Base-by-base conservation (phyloP, 208 protist genomes). In the Acanthamoeba healyi region DNA sequence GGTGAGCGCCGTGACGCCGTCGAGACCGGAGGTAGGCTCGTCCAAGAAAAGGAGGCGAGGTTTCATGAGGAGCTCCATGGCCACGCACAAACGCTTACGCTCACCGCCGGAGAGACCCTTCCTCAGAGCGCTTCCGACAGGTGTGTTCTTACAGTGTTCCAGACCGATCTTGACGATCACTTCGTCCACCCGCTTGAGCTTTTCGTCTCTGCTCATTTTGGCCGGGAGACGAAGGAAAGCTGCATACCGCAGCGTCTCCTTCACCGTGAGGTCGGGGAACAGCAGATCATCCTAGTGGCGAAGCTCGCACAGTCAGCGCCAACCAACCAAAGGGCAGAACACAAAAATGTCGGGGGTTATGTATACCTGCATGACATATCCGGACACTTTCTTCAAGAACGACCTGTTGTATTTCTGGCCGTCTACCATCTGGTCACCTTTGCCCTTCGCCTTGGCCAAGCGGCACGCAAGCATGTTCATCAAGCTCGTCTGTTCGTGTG, bases 71-170 rank as follows among this genome's bases (percentile, higher is more conserved):
- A 96, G 72, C 56, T 95, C 93, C 51, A 46, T 74, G 10, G 74
- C 95, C 12, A 96, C 93, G 82, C 63, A 87, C 9, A 96, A 9
- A 14, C 95, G 92, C 93, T 96, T 96, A 49, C 87, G 84, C 82
- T 96, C 94, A 29, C 94, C 95, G 17, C 95, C 95, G 34, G 95
- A 96, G 19, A 96, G 49, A 42, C 95, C 95, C 58, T 92, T 84
- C 70, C 32, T 81, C 51, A 79, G 17, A 40, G 94, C 54, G 26
- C 65, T 74, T 15, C 95, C 95, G 7, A 96, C 92, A 2, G 29
- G 15, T 26, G 95, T 95, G 63, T 90, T 42, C 38, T 58, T 87
- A 40, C 61, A 82, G 19, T 65, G 29, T 17, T 32, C 40, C 26
- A 96, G 87, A 42, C 92, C 67, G 19, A 96, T 88, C n/a, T 87